Conservation (phyloP, 2,329 filamentous ascomycete genomes). For the Rhynchosporium graminicola region DNA sequence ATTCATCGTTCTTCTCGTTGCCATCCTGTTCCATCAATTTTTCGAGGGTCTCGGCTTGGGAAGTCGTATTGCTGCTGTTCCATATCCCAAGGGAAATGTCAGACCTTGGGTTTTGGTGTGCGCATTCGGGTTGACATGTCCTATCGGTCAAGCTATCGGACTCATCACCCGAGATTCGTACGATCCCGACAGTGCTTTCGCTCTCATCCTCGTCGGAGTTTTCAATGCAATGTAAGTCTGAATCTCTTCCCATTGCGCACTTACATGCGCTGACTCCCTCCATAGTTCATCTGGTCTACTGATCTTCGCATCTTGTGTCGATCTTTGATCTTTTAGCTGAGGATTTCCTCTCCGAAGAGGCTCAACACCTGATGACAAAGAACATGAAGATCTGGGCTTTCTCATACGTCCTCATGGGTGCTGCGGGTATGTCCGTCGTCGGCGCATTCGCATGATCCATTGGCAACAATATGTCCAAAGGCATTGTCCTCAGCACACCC, state of each 20-base stretch:
- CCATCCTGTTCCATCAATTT: constrained; percentile 67
- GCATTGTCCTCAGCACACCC: neutral
- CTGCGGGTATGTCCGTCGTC: constrained; percentile 23
- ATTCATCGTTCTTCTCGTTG: constrained; percentile 66
- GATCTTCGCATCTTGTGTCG: constrained; percentile 77
- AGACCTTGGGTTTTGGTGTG: constrained; percentile 27
- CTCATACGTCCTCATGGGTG: constrained; percentile 24
- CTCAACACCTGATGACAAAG: constrained; percentile 55
- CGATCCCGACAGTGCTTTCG: constrained; percentile 71
- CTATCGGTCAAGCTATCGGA: constrained; percentile 77
- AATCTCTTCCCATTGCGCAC: neutral
- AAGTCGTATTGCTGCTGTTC: constrained; percentile 59
- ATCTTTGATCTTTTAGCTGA: constrained; percentile 78
- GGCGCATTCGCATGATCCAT: constrained; percentile 21
- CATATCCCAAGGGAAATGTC: constrained; percentile 22
- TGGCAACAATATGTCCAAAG: neutral
- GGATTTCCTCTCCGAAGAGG: constrained; percentile 73
- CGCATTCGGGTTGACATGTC: constrained; percentile 55
- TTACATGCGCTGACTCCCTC: neutral
- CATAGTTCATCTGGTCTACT: constrained; percentile 66
- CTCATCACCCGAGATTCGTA: constrained; percentile 74
- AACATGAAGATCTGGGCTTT: constrained; percentile 43
- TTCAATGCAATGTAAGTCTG: constrained; percentile 68
- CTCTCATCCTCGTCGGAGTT: constrained; percentile 77
- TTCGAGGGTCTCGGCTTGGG: constrained; percentile 66